phyloP scores from a whole-genome alignment of 1,284 basidiomycete genomes.

The Tylopilus sp. region DNA sequence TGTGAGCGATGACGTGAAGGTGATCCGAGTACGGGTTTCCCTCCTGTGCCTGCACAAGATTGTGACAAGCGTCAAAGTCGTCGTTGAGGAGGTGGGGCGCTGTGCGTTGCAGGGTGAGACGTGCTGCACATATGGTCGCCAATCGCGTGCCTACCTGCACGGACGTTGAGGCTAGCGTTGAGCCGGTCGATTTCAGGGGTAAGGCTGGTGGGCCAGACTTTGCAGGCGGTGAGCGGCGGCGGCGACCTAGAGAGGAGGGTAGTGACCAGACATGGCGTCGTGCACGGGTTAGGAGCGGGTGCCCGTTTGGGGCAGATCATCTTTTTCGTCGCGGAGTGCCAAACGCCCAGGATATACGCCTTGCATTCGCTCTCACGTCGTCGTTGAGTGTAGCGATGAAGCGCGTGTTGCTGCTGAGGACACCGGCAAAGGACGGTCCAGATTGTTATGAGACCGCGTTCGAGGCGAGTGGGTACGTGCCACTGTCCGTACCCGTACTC shows the following conservation, averaged over 20 bases:
- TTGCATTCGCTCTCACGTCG: neutral
- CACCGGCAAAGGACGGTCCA: conserved; percentile 39
- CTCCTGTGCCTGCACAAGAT: conserved; percentile 27
- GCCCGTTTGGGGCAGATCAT: too few relatives aligned
- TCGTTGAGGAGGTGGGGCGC: conserved; percentile 32
- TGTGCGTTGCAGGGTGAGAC: conserved; percentile 3
- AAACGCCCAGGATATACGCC: neutral
- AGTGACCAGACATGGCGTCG: conserved; percentile 7
- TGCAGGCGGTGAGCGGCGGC: conserved; percentile 17
- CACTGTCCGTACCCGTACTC: conserved; percentile 62
- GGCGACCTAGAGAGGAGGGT: conserved; percentile 18
- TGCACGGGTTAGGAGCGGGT: neutral
- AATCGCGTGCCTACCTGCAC: conserved; percentile 10
- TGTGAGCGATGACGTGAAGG: conserved; percentile 26
- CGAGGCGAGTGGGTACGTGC: conserved; percentile 40
- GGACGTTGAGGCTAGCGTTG: conserved; percentile 17
- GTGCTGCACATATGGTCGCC: neutral
- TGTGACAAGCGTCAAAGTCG: conserved; percentile 27
- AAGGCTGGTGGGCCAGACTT: conserved; percentile 21
- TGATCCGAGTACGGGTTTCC: conserved; percentile 27
- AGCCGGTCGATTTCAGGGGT: conserved; percentile 24
- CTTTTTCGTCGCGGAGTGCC: conserved; percentile 8
- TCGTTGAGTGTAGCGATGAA: conserved; percentile 9
- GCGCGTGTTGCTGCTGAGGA: conserved; percentile 54
- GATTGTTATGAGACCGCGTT: conserved; percentile 56